A percentile compares a stretch with the other conserved stretches of the same genome.
phyloP scores from a whole-genome alignment of 768 basidiomycete genomes.

The Termitomyces sp. region DNA sequence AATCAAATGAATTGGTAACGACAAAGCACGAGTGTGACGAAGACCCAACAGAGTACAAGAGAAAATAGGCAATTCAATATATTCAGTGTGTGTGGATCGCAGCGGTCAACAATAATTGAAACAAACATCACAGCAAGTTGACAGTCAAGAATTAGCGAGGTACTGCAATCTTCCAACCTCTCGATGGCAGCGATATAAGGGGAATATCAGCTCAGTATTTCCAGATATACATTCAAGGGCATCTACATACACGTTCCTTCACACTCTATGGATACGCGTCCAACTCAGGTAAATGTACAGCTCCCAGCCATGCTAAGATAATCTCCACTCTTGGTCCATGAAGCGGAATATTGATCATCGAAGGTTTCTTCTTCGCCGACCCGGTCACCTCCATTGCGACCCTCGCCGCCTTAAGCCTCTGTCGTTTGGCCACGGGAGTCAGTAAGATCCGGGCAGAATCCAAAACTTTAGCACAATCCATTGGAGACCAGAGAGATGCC shows the following conservation, averaged over 20 bases:
- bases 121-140: not conserved
- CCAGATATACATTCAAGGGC: not conserved
- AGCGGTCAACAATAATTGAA: too few species aligned
- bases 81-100: not conserved
- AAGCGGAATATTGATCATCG: constrained; percentile 74
- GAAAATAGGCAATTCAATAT: not conserved
- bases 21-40: not conserved
- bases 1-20: not conserved
- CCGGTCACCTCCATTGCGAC: constrained; percentile 44
- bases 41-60: not conserved
- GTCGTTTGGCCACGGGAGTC: constrained; percentile 61
- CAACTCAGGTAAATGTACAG: constrained; percentile 72
- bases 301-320: constrained; percentile 79
- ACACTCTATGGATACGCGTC: constrained; percentile 30
- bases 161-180: not conserved
- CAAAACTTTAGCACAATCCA: constrained; percentile 49
- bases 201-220: not conserved
- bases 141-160: not conserved
- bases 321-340: constrained; percentile 86
- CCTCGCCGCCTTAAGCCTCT: constrained; percentile 53
- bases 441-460: constrained; percentile 71
- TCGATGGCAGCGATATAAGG: not conserved
- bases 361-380: constrained; percentile 52
- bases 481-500: constrained; percentile 11
- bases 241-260: not conserved